Base-by-base conservation (phyloP, 352 stramenopile genomes). In the Peronosclerospora sorghi region DNA sequence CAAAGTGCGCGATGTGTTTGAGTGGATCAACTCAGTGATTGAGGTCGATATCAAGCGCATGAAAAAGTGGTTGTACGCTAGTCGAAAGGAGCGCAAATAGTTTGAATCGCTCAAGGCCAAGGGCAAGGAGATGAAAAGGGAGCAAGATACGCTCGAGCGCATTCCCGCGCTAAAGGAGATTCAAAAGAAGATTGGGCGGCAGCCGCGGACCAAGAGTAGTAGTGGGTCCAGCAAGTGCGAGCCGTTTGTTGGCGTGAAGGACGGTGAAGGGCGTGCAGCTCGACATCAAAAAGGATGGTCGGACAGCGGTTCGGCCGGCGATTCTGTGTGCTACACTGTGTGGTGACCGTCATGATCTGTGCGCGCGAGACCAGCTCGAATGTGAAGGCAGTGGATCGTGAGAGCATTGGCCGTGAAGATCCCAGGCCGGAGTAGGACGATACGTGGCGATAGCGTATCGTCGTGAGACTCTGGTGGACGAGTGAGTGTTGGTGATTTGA, bases 121-220 rank as follows among this genome's bases (percentile, higher is more conserved):
- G 68, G 80, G 68, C 41, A 82, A 65, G 48, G 77, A 92, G 40
- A 80, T 92, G 35, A 83, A 92, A 52, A 90, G 80, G 80, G 73
- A 86, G 20, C 68, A 88, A 54, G 80, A 92, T 59, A 86, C 75
- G 17, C 51, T 92, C 1, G 72, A 83, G 45, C 76, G 78, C 24
- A 92, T 92, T 48, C 80, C 80, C 23, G 77, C 77, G 8, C 65
- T 92, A 28, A 88, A 86, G 64, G 75, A 89, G 5, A 82, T 89
- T 35, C 74, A 89, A 59, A 72, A 71, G 55, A 89, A 88, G 60
- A 74, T 92, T 37, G 62, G 63, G 36, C 69, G 72, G 19, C 69
- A 73, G 27, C 64, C 21, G 6, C 4, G 21, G 21, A 26, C 21
- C 3, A 26, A 7, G 21, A 6, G 21, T 3, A 7, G 4, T 3